Evolutionary conservation across 306 rosid species (phyloP), one percentile per base, ranked within the genome.

Genomic region (Vachellia pachyceras): DNA sequence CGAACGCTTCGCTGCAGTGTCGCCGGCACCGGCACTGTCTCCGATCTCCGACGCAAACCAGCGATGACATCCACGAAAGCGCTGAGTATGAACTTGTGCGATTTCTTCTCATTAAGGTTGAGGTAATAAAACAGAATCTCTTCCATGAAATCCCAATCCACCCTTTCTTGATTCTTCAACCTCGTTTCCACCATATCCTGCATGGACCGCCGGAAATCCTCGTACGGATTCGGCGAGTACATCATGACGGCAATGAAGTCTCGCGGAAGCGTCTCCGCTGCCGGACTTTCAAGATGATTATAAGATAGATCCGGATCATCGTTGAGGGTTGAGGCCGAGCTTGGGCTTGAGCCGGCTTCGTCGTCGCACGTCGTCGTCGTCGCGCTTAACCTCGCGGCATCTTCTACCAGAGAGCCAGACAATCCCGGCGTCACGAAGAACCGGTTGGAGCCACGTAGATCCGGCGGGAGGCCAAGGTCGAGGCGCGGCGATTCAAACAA

Each of bases 71-170:
- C 98, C 0, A 85, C 91, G 66, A 91, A 95, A 13, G 97, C 97
- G 65, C 88, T 82, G 0, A 95, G 82, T 41, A 95, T 87, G 77
- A 85, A 91, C 81, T 81, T 89, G 78, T 87, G 80, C 2, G 87
- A 86, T 37, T 86, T 90, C 70, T 92, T 92, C 22, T 95, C 90
- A 64, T 95, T 95, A 6, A 91, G 39, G 50, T 87, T 92, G 0
- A 95, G 77, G 64, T 89, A 86, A 64, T 84, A 80, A 65, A 90
- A 88, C 79, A 95, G 76, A 72, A 95, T 89, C 80, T 95, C 95
- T 40, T 89, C 90, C 97, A 92, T 84, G 87, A 92, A 95, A 47
- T 86, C 89, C 97, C 98, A 95, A 67, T 95, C 97, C 5, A 95
- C 89, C 14, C 18, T 73, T 65, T 83, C 88, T 3, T 83, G 36